Base-by-base conservation (phyloP, 305 asterid species). In the Withania somnifera region DNA sequence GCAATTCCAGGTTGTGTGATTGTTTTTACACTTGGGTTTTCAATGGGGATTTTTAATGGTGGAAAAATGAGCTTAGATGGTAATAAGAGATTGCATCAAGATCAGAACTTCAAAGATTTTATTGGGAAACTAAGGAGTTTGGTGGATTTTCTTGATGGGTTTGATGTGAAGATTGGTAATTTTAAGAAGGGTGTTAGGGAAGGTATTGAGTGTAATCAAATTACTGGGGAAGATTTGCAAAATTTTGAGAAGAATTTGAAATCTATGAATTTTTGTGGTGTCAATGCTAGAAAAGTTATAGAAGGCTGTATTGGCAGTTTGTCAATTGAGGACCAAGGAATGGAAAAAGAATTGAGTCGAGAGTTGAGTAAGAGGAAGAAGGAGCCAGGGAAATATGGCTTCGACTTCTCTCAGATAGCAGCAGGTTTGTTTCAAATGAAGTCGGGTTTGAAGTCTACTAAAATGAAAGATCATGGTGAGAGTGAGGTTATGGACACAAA, bases 1-100 rank as follows among this genome's bases (percentile, higher is more conserved):
- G 89, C 89, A 61, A 86, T 92, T 88, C 97, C 99, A 68, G 94
- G 95, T 88, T 90, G 90, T 87, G 94, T 92, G 83, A 54, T 93
- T 58, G 91, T 92, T 24, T 93, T 91, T 91, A 97, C 89, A 61
- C 61, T 89, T 84, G 99, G 98, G 77, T 92, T 93, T 85, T 89
- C 94, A 10, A 84, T 87, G 80, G 99, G 99, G 14, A 79, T 88
- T 85, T 90, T 90, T 68, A 95, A 89, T 88, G 94, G 94, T 80
- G 95, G 91, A 19, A 87, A 88, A 14, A 83, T 81, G 86, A 91
- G 85, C 63, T 84, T 73, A 45, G 87, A 77, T 83, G 94, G 81
- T 82, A 84, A 69, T 56, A 86, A 88, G 57, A 89, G 82, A 61
- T 88, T 76, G 80, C 17, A 77, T 9, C 81, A 83, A 28, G 93